Evolutionary conservation across 768 basidiomycete species (phyloP), one percentile per base, ranked within the genome.

Genomic region (Lactarius sanguifluus): DNA sequence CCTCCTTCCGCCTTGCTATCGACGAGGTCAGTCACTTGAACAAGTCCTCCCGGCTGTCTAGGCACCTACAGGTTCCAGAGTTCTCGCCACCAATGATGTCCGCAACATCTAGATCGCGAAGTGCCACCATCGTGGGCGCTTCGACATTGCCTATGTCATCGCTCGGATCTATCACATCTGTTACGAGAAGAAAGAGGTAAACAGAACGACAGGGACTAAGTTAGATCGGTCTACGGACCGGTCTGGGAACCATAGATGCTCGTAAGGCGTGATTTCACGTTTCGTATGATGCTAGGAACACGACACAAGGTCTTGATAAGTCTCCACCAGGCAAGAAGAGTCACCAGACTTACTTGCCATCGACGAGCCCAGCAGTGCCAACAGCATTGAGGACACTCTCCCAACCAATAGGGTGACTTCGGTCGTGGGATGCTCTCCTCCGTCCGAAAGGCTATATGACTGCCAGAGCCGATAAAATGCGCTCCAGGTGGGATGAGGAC

Each of bases 381-480:
- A 85, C 77, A 5, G 84, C 77, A 36, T 83, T 81, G 23, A 91
- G 75, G n/a, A 91, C 82, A 58, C 79, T 78, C 62, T 83, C 80
- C 90, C 90, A 92, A 40, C 79, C 79, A 60, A 91, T 78, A 5
- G 87, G 84, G 58, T 79, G 80, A 9, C 86, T 76, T 13, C 90
- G 83, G 71, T 88, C 85, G 70, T 89, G 88, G 81, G 86, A n/a
- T 81, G 67, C 85, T 86, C 36, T 82, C 80, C 25, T 83, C 78
- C 2, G 82, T n/a, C 81, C 2, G 79, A 73, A 10, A 87, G 88
- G 0, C 83, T 81, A 65, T 88, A 84, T 23, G 80, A 78, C 8
- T n/a, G 83, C 83, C 47, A 91, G 74, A 28, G 83, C 72, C 55
- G 81, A 81, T 32, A 92, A 74, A 23, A 88, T 77, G 7, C 77